phyloP scores from a whole-genome alignment of 176 grass and related monocot species.

The Alloteropsis semialata region DNA sequence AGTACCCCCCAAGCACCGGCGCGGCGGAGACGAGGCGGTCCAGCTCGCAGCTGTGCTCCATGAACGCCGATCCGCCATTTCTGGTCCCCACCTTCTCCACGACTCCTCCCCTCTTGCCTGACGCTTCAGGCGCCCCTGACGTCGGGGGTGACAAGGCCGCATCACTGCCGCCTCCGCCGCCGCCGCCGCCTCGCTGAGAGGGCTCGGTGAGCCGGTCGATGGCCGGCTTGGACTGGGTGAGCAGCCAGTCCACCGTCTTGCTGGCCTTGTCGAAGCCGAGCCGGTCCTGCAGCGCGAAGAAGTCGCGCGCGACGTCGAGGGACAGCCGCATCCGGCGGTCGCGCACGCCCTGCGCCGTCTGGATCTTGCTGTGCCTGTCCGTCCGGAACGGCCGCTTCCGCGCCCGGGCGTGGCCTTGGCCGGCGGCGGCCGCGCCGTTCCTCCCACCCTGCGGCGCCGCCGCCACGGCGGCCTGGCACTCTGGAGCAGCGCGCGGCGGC shows the following conservation, averaged over 20 bases:
- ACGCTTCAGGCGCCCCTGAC: neutral
- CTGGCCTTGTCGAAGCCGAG: conserved; percentile 96
- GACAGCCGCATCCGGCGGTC: conserved; percentile 89
- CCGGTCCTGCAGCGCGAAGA: conserved; percentile 84
- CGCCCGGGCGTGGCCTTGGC: conserved; percentile 11
- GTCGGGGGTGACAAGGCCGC: neutral
- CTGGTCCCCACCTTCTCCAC: conserved; percentile 34
- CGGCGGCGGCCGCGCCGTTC: neutral
- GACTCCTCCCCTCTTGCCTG: conserved; percentile 19
- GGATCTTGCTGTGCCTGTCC: conserved; percentile 96
- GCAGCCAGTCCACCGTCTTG: conserved; percentile 91
- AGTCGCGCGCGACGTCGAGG: conserved; percentile 71
- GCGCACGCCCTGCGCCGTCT: conserved; percentile 74
- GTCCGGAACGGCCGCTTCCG: conserved; percentile 61
- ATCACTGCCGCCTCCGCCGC: neutral
- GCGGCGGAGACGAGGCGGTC: conserved; percentile 20
- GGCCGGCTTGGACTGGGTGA: conserved; percentile 73
- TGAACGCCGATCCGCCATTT: conserved; percentile 32
- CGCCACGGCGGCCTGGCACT: neutral
- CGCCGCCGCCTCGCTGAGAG: neutral
- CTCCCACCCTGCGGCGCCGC: neutral
- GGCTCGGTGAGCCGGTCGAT: conserved; percentile 50
- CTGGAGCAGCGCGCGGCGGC: conserved; percentile 22
- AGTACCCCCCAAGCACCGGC: conserved; percentile 36
- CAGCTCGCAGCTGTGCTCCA: conserved; percentile 27